phyloP scores from a whole-genome alignment of 169 alveolate species.

The Cyclospora cayetanensis region DNA sequence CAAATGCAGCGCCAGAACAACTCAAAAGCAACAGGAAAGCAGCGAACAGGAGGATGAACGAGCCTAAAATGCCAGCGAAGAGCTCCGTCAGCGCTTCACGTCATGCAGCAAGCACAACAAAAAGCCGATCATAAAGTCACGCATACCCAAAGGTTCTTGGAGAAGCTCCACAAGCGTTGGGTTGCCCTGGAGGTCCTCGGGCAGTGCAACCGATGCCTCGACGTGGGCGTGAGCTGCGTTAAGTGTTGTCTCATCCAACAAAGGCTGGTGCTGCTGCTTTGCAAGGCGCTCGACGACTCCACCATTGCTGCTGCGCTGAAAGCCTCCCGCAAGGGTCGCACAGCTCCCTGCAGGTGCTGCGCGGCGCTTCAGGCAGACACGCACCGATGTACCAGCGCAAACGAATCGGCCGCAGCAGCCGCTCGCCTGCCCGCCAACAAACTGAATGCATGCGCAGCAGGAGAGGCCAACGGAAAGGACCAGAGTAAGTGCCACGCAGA shows the following conservation, averaged over 20 bases:
- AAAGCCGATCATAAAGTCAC: too few relatives aligned
- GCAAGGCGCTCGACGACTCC: not conserved
- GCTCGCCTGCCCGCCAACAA: constrained; percentile 61
- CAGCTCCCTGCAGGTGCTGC: not conserved
- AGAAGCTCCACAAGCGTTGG: not conserved
- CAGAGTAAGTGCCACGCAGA: not conserved
- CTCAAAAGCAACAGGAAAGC: too few relatives aligned
- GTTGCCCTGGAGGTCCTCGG: not conserved
- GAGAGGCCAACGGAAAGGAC: not conserved
- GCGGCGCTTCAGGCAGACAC: not conserved
- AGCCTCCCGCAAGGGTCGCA: not conserved
- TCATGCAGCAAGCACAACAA: too few relatives aligned
- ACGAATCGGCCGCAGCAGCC: constrained; percentile 57
- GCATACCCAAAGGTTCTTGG: constrained; percentile 51
- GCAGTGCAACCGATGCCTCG: not conserved
- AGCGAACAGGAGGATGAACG: too few relatives aligned
- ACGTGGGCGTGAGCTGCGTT: constrained; percentile 54
- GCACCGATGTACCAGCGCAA: constrained; percentile 39
- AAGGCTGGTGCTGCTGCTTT: not conserved
- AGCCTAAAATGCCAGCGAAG: too few relatives aligned
- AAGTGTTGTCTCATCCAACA: constrained; percentile 13
- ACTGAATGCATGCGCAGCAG: not conserved
- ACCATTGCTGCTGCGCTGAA: not conserved
- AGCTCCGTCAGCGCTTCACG: too few relatives aligned
- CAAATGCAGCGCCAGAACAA: too few relatives aligned